Evolutionary conservation across 495 filamentous ascomycete species (phyloP).

Genomic region (Penicillium pulvis): DNA sequence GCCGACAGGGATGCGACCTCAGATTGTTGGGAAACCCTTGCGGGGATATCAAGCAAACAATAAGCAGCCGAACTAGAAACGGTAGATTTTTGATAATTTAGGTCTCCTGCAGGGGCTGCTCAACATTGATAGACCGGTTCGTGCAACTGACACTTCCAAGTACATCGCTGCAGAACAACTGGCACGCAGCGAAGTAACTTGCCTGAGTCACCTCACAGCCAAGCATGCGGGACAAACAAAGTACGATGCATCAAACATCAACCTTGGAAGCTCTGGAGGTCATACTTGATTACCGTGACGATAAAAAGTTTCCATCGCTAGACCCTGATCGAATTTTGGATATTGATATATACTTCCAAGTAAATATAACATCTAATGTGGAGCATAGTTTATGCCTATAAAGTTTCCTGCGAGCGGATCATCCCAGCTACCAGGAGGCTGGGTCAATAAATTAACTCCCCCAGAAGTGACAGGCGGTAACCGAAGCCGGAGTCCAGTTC

Average conservation of each 20-base stretch:
- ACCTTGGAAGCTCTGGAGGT: no score
- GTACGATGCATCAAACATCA: not conserved
- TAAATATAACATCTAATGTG: not conserved
- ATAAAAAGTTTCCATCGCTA: not conserved
- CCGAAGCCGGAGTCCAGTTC: not conserved
- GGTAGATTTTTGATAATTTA: not conserved
- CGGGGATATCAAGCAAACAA: not conserved
- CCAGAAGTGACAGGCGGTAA: slow-evolving; percentile 5
- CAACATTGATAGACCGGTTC: not conserved
- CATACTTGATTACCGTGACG: not conserved
- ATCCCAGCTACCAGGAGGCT: slow-evolving; percentile 19
- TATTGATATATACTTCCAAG: no score
- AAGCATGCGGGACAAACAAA: not conserved
- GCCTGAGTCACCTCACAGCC: not conserved
- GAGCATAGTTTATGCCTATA: not conserved
- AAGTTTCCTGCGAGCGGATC: slow-evolving; percentile 2
- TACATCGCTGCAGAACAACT: slow-evolving; percentile 8
- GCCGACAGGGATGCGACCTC: slow-evolving; percentile 4
- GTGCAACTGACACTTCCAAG: slow-evolving; percentile 3
- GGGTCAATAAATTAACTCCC: slow-evolving; percentile 11
- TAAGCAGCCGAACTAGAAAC: not conserved
- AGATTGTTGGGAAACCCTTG: not conserved
- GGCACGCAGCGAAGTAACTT: not conserved
- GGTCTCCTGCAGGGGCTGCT: not conserved
- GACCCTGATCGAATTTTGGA: not conserved